phyloP scores from a whole-genome alignment of 768 basidiomycete species.

The Calocybe cyanea region DNA sequence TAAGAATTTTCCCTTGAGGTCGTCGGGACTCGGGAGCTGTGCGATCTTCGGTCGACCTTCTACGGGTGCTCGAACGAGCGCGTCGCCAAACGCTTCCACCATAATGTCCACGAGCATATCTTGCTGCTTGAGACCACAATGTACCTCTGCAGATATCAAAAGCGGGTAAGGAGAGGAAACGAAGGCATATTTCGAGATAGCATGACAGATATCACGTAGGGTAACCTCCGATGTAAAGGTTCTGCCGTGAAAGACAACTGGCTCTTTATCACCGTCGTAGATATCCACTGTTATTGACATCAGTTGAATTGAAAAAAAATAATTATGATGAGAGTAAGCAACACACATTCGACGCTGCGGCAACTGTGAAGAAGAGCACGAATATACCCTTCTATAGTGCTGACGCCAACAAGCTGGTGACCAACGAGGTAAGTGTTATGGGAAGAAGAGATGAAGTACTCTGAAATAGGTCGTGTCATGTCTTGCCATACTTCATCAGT shows the following conservation, averaged over 20 bases:
- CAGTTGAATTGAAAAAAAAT: neutral
- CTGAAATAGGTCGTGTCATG: constrained; percentile 84
- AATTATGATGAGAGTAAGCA: neutral
- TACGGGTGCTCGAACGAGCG: constrained; percentile 33
- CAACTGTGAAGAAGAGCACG: constrained; percentile 86
- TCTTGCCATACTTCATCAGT: constrained; percentile 58
- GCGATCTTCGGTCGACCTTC: constrained; percentile 46
- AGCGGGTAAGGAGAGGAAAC: constrained; percentile 87
- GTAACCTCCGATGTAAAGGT: constrained; percentile 84
- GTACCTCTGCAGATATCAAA: constrained; percentile 90
- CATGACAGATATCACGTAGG: constrained; percentile 75
- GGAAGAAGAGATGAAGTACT: constrained; percentile 86
- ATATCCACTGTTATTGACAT: constrained; percentile 71
- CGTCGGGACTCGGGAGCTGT: constrained; percentile 78
- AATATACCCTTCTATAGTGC: constrained; percentile 91
- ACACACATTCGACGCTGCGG: constrained; percentile 89
- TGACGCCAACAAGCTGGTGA: constrained; percentile 81
- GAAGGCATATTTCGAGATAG: constrained; percentile 88
- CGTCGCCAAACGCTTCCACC: constrained; percentile 43
- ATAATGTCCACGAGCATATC: constrained; percentile 76
- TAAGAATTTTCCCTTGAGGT: constrained; percentile 72
- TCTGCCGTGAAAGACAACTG: constrained; percentile 85
- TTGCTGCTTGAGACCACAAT: constrained; percentile 78
- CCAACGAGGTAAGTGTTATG: constrained; percentile 94
- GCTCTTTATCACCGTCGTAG: constrained; percentile 83